These are phyloP conservation scores for Canna indica DNA, from an alignment of 176 grass and related monocot species.

Conservation along the genomic window DNA sequence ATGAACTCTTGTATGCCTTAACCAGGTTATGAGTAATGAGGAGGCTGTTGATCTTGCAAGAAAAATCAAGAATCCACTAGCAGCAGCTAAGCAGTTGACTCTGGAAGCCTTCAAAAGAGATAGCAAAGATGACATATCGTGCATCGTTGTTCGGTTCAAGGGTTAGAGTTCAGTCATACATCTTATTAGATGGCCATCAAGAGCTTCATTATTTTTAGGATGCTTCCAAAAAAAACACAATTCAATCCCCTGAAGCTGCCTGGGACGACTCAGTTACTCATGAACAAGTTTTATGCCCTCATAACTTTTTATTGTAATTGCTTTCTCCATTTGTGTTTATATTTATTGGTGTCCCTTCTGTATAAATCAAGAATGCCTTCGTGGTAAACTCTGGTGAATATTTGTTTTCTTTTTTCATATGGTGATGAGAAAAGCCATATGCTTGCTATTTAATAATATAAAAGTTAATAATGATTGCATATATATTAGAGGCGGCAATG, in stretches of 20 bases:
- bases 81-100: constrained; percentile 12
- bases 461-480: not conserved
- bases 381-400: not conserved
- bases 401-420: not conserved
- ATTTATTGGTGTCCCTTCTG: not conserved
- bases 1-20: not conserved
- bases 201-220: not conserved
- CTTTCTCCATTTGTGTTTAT: not conserved
- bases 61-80: constrained; percentile 9
- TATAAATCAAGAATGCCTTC: not conserved
- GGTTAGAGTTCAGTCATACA: not conserved
- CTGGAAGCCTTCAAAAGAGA: constrained; percentile 7
- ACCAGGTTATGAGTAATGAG: constrained; percentile 17
- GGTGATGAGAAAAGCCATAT: not conserved
- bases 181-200: not conserved
- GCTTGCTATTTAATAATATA: not conserved
- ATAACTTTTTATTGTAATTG: not conserved
- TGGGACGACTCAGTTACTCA: not conserved
- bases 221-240: too few species aligned
- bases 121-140: constrained; percentile 23
- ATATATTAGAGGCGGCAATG: not conserved
- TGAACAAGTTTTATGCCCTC: not conserved
- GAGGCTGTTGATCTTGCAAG: constrained; percentile 9
- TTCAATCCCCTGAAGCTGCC: not conserved
- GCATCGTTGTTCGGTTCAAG: constrained; percentile 10